phyloP scores from a whole-genome alignment of 208 protist species.

The Paratrypanosoma confusum region DNA sequence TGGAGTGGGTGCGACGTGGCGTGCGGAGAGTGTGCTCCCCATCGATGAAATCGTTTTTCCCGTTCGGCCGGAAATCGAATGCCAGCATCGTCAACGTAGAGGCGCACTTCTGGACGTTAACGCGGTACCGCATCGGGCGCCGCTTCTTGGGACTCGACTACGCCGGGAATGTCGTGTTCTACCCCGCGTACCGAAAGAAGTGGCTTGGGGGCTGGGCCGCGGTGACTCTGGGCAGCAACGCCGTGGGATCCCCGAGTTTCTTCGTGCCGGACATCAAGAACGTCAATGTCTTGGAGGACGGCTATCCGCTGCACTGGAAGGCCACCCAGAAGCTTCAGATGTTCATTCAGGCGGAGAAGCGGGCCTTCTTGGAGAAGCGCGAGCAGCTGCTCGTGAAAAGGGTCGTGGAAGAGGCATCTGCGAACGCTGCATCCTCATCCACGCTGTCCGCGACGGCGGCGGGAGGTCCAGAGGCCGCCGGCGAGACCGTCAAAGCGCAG shows the following conservation, averaged over 20 bases:
- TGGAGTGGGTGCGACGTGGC: no score
- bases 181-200: constrained; percentile 65
- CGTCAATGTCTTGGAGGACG: constrained; percentile 80
- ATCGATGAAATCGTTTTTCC: constrained; percentile 54
- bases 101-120: constrained; percentile 79
- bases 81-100: constrained; percentile 28
- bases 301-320: constrained; percentile 80
- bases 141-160: constrained; percentile 71
- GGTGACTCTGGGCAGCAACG: constrained; percentile 53
- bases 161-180: constrained; percentile 80
- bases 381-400: constrained; percentile 18
- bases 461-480: background rate
- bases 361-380: constrained; percentile 26
- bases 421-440: constrained; percentile 8
- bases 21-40: constrained; percentile 32
- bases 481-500: background rate
- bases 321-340: constrained; percentile 57
- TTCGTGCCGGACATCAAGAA: constrained; percentile 53
- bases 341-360: constrained; percentile 49
- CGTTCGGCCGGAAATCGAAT: constrained; percentile 36
- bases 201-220: constrained; percentile 75
- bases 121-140: constrained; percentile 69
- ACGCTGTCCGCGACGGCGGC: background rate
- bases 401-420: constrained; percentile 16
- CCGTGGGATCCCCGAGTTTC: constrained; percentile 18